Evolutionary conservation across 2,329 filamentous ascomycete species (phyloP).

Genomic region (Nothopassalora personata): DNA sequence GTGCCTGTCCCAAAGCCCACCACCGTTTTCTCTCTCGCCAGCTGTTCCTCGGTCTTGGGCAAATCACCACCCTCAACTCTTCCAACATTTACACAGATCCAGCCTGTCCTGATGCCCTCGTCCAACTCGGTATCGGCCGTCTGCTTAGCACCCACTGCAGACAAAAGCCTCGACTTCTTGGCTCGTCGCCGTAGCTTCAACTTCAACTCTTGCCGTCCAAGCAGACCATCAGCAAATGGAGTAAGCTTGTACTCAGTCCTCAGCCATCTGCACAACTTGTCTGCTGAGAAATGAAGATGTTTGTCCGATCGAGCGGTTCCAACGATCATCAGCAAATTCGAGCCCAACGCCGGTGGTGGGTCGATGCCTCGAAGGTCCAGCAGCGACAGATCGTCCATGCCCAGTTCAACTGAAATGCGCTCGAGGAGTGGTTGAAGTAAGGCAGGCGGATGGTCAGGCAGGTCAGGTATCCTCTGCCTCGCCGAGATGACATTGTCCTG

Average conservation of each 20-base stretch:
- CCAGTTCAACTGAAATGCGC: constrained; percentile 76
- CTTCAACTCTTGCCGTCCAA: constrained; percentile 88
- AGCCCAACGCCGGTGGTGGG: constrained; percentile 78
- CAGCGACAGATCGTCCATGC: constrained; percentile 73
- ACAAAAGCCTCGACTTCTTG: constrained; percentile 74
- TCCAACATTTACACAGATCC: constrained; percentile 91
- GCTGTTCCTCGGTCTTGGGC: constrained; percentile 38
- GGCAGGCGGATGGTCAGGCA: constrained; percentile 64
- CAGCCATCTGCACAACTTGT: constrained; percentile 83
- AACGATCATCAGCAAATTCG: constrained; percentile 87
- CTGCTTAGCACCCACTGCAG: constrained; percentile 57
- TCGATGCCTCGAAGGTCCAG: constrained; percentile 80
- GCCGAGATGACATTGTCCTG: constrained; percentile 43
- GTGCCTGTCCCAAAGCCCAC: constrained; percentile 68
- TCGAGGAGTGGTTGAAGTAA: constrained; percentile 68
- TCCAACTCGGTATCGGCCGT: constrained; percentile 60
- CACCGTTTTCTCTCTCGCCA: constrained; percentile 49
- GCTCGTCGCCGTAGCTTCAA: constrained; percentile 75
- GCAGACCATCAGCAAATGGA: constrained; percentile 77
- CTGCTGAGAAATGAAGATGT: constrained; percentile 85
- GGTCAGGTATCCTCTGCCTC: constrained; percentile 54
- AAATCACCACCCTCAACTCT: constrained; percentile 65
- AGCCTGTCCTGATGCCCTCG: constrained; percentile 85
- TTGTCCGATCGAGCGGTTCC: constrained; percentile 88
- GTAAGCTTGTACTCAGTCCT: constrained; percentile 65